Base-by-base conservation (phyloP, 1,284 basidiomycete genomes). In the Puccinia triticina region DNA sequence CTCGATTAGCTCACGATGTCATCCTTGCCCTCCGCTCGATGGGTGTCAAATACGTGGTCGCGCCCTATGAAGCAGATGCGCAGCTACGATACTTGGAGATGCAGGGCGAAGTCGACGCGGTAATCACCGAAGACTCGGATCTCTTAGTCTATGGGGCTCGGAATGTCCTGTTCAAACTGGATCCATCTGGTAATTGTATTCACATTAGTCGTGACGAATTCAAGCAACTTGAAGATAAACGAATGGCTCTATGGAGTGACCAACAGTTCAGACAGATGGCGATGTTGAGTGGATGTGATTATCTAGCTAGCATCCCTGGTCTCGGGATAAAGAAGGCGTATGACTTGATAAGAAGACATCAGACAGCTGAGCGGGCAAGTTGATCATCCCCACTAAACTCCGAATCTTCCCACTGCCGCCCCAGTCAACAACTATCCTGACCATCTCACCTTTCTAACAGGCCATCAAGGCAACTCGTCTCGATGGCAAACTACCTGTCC, bases 41-140 rank as follows among this genome's bases (percentile, higher is more conserved):
- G 86, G 88, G 88, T 32, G 90, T 97, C 21, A 87, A 90, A 34
- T 98, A 97, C 86, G 89, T 99, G 37, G 97, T 99, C 7, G 97
- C 97, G 5, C 97, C 97, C 0, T 99, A 99, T 87, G 97, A 99
- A 89, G 97, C 97, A 0, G 97, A 99, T 86, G 95, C 97, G 0
- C 97, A 99, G 87, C 90, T 99, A 83, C 93, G 94, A 78, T 98
- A 92, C 88, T 90, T 99, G 71, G 97, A 99, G 86, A 91, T 91
- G 67, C 88, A 89, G 64, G 93, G 94, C 18, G 86, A 94, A 73
- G 94, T 97, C 75, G 92, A 97, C 86, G 97, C 92, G 2, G 93
- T 99, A 86, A 91, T 99, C 85, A 98, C 97, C 0, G 97, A 99
- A 88, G 97, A 99, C 88, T 98, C 96, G 7, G 97, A 99, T 88